Evolutionary conservation across 1,139 yeast genomes (phyloP), one percentile per base, ranked within the genome.

Genomic region (Pneumocystis carinii): DNA sequence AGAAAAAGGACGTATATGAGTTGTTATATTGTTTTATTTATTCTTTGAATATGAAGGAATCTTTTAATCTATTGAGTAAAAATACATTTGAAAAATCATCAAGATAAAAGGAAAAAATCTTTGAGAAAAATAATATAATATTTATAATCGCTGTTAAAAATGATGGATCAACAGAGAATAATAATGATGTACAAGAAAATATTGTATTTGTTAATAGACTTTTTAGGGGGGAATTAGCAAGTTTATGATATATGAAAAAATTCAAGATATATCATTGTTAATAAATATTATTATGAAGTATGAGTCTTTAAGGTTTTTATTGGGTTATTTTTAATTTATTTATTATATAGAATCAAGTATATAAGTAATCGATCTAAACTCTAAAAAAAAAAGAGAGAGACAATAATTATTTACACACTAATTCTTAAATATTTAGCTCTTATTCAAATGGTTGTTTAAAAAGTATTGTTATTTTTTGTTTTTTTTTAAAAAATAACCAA

Each of bases 1-100:
- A 42, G 7, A 67, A 65, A 37, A 65, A 65, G 35, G 67, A 65
- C 24, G 67, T 67, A 7, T 67, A 65, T 42, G 67, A 65, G 41
- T 48, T 65, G 14, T 39, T 65, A 12, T 63, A 65, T 62, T 56
- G 42, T 37, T 57, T 65, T 7, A 42, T 65, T 19, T 64, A 65
- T n/a, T 14, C 65, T 55, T 48, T 60, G 29, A 15, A 38, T 37
- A 39, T 27, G 55, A 36, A 62, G 55, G 35, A 42, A 35, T 8
- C 32, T 59, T 27, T 65, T 61, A 5, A 59, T 62, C 5, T 61
- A 62, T 24, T 32, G 62, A 17, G n/a, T 59, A 29, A 59, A 60
- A 15, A 38, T 63, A 8, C 37, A 58, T 1, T 32, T 62, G 64
- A 29, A 53, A 62, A 38, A 12, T 24, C n/a, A 61, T 60, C 38